phyloP scores from a whole-genome alignment of 441 rosid species.

The Gossypium armourianum region DNA sequence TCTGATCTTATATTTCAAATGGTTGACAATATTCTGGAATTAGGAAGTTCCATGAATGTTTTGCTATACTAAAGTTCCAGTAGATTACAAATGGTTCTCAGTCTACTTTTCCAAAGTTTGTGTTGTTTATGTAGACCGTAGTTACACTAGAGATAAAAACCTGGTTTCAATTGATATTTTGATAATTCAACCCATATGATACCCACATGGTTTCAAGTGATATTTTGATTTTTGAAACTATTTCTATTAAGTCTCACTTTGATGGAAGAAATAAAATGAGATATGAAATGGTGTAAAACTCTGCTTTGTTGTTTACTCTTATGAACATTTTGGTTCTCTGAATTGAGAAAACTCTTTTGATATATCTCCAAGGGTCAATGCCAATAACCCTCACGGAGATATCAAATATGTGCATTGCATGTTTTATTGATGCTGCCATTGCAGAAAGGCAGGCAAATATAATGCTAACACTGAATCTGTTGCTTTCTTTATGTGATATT shows the following conservation, averaged over 20 bases:
- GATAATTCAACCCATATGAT: neutral
- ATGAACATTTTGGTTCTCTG: neutral
- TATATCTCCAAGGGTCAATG: neutral
- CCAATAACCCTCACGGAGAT: neutral
- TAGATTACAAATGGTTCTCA: neutral
- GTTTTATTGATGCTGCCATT: neutral
- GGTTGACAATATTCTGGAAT: constrained; percentile 3
- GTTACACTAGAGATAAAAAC: neutral
- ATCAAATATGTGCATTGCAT: neutral
- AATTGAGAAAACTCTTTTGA: neutral
- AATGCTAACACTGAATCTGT: neutral
- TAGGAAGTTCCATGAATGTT: constrained; percentile 11
- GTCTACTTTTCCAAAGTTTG: neutral
- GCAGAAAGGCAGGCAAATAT: neutral
- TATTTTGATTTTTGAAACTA: neutral
- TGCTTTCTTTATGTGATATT: neutral
- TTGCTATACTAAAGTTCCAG: neutral
- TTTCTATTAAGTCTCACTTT: neutral
- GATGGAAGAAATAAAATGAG: constrained; percentile 8
- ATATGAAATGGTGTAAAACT: neutral
- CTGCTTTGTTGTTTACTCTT: neutral
- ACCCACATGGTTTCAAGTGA: neutral
- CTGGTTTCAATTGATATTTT: neutral
- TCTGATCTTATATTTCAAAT: neutral
- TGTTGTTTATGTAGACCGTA: neutral